These are phyloP conservation scores for Postia placenta DNA, from an alignment of 768 basidiomycete species.

Conservation along the genomic window DNA sequence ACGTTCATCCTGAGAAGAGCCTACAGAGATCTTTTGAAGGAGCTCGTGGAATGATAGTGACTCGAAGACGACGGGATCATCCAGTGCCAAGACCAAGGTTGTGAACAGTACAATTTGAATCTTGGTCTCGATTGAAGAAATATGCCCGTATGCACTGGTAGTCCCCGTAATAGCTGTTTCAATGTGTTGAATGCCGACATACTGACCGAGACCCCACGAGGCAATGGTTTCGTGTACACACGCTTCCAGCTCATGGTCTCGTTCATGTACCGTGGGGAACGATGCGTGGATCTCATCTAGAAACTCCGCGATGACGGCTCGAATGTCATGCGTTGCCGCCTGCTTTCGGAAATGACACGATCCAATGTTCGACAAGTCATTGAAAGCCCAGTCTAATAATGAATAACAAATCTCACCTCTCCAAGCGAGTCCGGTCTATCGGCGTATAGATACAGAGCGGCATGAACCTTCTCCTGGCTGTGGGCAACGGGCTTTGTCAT, in stretches of 20 bases:
- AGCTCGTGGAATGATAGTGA: slow-evolving; percentile 1
- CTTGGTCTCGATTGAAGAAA: slow-evolving; percentile 16
- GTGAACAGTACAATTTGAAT: slow-evolving; percentile 36
- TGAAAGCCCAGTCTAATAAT: too few relatives aligned
- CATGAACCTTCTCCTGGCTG: too few relatives aligned
- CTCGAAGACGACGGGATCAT: slow-evolving; percentile 26
- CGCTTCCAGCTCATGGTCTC: slow-evolving; percentile 3
- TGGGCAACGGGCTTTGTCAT: too few relatives aligned
- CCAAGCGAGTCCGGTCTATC: too few relatives aligned
- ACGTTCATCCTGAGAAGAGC: slow-evolving; percentile 9
- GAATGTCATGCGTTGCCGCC: too few relatives aligned
- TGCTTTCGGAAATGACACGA: too few relatives aligned
- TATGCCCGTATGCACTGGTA: slow-evolving; percentile 10
- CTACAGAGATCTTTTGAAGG: slow-evolving; percentile 1
- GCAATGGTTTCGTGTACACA: slow-evolving; percentile 1
- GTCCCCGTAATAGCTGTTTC: not conserved
- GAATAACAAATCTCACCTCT: too few relatives aligned
- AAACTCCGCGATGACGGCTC: not conserved
- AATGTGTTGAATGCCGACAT: not conserved
- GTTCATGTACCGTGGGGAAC: not conserved
- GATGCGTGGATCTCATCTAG: not conserved
- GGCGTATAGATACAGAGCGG: too few relatives aligned
- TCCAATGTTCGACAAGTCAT: too few relatives aligned
- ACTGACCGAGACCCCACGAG: not conserved
- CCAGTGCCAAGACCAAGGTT: slow-evolving; percentile 28